Evolutionary conservation across 2,329 filamentous ascomycete species (phyloP), one percentile per base, ranked within the genome.

Genomic region (Trichoderma aggressivum): DNA sequence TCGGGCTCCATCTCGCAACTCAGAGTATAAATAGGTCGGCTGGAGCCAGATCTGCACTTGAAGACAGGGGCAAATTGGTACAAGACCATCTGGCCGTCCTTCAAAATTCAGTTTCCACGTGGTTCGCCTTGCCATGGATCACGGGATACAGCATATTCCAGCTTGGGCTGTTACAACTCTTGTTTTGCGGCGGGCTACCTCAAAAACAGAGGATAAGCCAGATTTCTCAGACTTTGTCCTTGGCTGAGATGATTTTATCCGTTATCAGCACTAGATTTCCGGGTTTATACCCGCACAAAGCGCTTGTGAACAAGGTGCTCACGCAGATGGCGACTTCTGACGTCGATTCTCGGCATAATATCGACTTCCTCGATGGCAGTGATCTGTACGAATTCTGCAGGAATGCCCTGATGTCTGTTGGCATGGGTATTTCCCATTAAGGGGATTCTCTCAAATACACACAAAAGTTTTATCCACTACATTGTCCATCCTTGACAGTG

Each of bases 131-230:
- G 36, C 68, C 68, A 1, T 70, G 68, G 68, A 70, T 65, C 50
- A 43, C 68, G 1, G 60, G 60, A n/a, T 70, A 70, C 60, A 70
- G 47, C 39, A 47, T 60, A 55, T 70, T 70, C 26, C 68, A 70
- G 53, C 28, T 63, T 14, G 53, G 7, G 3, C 32, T 70, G 3
- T 28, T 70, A n/a, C 50, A 56, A 12, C 36, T 70, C 10, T 18
- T 56, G 21, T 39, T 59, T n/a, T 59, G 60, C 32, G 53, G 56
- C 7, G 47, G 26, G 21, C 16, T 36, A 11, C 50, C 68, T 10
- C 39, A 59, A 3, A 58, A 34, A n/a, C 24, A 28, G 53, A 66
- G 32, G 39, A n/a, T 28, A 21, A 24, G n/a, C 30, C 47, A 34
- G 24, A 24, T 59, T 53, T 47, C 47, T 26, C 68, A 65, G 21